Conservation (phyloP, 2,329 filamentous ascomycete genomes). For the Xylariaceae sp. region DNA sequence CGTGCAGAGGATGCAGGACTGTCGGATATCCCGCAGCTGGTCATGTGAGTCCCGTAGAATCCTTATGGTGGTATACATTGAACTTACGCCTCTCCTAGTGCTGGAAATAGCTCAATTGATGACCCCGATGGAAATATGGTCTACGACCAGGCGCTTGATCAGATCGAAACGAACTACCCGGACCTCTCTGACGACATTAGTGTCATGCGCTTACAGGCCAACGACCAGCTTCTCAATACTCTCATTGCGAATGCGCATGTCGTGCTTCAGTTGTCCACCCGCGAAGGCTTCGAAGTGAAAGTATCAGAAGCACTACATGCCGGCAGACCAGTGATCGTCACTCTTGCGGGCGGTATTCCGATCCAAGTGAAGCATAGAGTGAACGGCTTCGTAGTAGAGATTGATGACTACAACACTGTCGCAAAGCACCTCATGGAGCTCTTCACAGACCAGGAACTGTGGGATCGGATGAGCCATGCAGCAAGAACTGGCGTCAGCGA, state of each 20-base stretch:
- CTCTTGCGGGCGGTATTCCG: slow-evolving; percentile 76
- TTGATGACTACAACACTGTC: slow-evolving; percentile 70
- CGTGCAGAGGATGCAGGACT: slow-evolving; percentile 56
- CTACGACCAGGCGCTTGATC: slow-evolving; percentile 71
- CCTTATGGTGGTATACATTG: neutral
- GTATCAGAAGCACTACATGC: slow-evolving; percentile 83
- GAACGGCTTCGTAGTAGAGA: slow-evolving; percentile 74
- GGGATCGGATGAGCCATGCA: slow-evolving; percentile 66
- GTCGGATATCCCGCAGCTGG: slow-evolving; percentile 66
- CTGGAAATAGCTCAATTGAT: slow-evolving; percentile 77
- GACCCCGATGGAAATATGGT: slow-evolving; percentile 76
- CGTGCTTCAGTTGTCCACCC: slow-evolving; percentile 76
- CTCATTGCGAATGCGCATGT: slow-evolving; percentile 73
- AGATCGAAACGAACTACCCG: slow-evolving; percentile 65
- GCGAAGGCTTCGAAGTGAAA: slow-evolving; percentile 86
- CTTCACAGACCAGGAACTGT: slow-evolving; percentile 66
- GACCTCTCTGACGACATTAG: slow-evolving; percentile 68
- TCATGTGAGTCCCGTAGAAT: slow-evolving; percentile 53
- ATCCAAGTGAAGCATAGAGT: slow-evolving; percentile 73
- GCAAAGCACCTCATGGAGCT: slow-evolving; percentile 68
- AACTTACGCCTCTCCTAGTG: slow-evolving; percentile 42
- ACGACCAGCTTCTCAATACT: slow-evolving; percentile 79
- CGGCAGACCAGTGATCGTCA: slow-evolving; percentile 76
- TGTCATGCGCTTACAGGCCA: slow-evolving; percentile 75
- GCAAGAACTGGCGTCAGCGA: slow-evolving; percentile 72